Base-by-base conservation (phyloP, 495 filamentous ascomycete genomes). In the Aspergillus cavernicola region DNA sequence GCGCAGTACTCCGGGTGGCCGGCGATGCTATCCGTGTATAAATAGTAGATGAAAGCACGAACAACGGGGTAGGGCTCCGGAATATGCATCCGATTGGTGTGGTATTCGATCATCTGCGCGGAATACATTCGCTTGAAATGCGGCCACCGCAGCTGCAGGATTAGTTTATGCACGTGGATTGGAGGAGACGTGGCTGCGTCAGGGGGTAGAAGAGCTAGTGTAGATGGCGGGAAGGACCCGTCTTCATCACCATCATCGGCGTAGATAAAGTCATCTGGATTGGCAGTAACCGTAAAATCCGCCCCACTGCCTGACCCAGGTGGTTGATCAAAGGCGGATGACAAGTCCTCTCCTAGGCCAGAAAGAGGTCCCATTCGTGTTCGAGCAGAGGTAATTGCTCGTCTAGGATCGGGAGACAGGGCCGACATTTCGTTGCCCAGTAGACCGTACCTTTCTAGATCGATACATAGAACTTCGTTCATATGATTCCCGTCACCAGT, bases 31-130 rank as follows among this genome's bases (percentile, higher is more conserved):
- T 97, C 93, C 3, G 92, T 96, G 71, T 98, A 98, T 13, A 98
- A 80, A 64, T 96, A 98, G 74, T 91, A 93, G 20, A 97, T 75
- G 64, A 98, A 98, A 2, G 91, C 88, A 53, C 89, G 90, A 49
- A 98, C 95, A 4, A 96, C 91, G 4, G 85, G 85, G 66, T 97
- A 97, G 2, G 91, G 90, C 64, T 97, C 95, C 0, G 95, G 92
- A 36, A 98, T 95, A 69, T 97, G 93, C 87, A 98, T 92, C 65
- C 88, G 88, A 60, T 92, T 91, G 11, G 88, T 90, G 66, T 97
- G 93, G 61, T 93, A 97, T 65, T 98, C 93, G 9, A 86, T 83
- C 93, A 98, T 97, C 58, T 95, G 90, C 9, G 92, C 82, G 16
- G 88, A 81, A 69, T 93, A 97, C 4, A 98, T 69, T 9, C 92